Conservation (phyloP, 352 stramenopile species). For the Halophytophthora polymorphica region DNA sequence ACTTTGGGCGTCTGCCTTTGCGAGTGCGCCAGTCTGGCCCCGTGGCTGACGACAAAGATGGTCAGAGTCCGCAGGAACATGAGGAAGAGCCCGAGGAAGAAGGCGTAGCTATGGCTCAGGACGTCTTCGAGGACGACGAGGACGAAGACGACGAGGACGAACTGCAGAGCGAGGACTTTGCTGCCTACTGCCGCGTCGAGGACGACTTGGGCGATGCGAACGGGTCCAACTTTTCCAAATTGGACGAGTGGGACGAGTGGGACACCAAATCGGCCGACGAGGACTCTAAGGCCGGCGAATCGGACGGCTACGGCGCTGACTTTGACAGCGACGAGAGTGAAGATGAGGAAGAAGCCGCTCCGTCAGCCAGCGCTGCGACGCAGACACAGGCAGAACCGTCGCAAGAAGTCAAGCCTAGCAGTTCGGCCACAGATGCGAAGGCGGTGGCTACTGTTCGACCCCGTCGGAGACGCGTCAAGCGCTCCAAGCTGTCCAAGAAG, state of each 20-base stretch:
- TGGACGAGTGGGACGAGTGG: slow-evolving; percentile 25
- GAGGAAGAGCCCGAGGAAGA: slow-evolving; percentile 4
- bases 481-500: slow-evolving; percentile 22
- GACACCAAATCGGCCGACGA: slow-evolving; percentile 17
- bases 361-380: slow-evolving; percentile 1
- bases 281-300: slow-evolving; percentile 15
- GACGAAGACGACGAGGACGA: slow-evolving; percentile 20
- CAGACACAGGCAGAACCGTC: slow-evolving; percentile 1
- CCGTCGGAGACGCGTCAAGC: slow-evolving; percentile 23
- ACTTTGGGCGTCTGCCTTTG: slow-evolving; percentile 73
- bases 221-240: slow-evolving; percentile 5
- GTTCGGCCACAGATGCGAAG: neutral
- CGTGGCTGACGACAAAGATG: slow-evolving; percentile 12
- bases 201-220: slow-evolving; percentile 7
- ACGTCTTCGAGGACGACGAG: slow-evolving; percentile 15
- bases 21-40: slow-evolving; percentile 16
- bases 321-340: slow-evolving; percentile 67
- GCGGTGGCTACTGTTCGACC: slow-evolving; percentile 5
- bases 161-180: slow-evolving; percentile 11
- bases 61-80: slow-evolving; percentile 7
- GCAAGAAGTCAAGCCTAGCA: slow-evolving; percentile 18
- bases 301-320: slow-evolving; percentile 63
- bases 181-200: slow-evolving; percentile 12
- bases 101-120: neutral
- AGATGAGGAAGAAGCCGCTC: slow-evolving; percentile 25